These are phyloP conservation scores for Pholiota molesta DNA, from an alignment of 768 basidiomycete genomes.

Conservation along the genomic window DNA sequence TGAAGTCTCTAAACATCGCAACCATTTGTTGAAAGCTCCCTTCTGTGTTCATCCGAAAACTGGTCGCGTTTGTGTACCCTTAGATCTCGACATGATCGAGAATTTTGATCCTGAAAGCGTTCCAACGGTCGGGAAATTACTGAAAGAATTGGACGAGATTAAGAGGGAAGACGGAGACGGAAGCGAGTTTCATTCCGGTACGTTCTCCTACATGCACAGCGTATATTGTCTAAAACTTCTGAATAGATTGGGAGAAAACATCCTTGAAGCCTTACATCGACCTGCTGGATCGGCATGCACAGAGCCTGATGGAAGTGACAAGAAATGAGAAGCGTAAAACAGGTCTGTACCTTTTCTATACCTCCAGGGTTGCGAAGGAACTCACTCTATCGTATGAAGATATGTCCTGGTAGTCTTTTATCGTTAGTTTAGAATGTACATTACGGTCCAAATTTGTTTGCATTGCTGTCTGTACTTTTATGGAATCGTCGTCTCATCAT, in stretches of 20 bases:
- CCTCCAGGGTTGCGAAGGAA: neutral
- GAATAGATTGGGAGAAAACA: conserved; percentile 80
- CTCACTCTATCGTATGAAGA: conserved; percentile 11
- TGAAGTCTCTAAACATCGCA: conserved; percentile 96
- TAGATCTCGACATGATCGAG: conserved; percentile 76
- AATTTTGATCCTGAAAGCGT: conserved; percentile 84
- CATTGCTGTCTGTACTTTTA: conserved; percentile 7
- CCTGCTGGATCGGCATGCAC: conserved; percentile 78
- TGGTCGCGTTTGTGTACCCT: conserved; percentile 92
- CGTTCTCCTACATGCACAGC: neutral
- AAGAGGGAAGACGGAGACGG: conserved; percentile 31
- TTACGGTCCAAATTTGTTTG: neutral
- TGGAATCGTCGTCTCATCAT: neutral
- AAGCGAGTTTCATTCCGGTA: conserved; percentile 55
- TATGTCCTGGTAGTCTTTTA: conserved; percentile 21
- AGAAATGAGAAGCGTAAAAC: conserved; percentile 49
- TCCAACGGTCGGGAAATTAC: conserved; percentile 84
- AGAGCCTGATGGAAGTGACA: conserved; percentile 57
- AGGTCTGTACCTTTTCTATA: conserved; percentile 22
- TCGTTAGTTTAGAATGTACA: neutral
- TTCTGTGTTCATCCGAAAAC: conserved; percentile 98
- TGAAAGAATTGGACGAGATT: conserved; percentile 71
- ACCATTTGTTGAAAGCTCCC: conserved; percentile 96
- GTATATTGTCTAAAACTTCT: conserved; percentile 3
- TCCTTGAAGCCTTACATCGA: conserved; percentile 89